Evolutionary conservation across 257 asterid species (phyloP), one percentile per base, ranked within the genome.

Genomic region (Euphrasia confusa): DNA sequence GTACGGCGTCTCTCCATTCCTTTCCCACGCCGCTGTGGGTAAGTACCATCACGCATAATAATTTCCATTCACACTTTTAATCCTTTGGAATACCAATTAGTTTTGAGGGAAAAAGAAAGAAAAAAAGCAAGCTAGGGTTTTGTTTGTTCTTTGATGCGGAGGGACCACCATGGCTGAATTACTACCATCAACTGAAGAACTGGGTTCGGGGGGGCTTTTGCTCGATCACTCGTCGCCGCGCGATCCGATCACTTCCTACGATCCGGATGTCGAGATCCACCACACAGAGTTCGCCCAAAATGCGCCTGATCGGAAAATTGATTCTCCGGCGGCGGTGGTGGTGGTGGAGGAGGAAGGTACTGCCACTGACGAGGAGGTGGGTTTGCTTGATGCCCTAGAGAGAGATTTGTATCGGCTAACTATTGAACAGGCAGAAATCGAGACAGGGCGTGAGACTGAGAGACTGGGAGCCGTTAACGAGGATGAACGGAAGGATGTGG

Each of bases 111-210:
- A 21, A 21, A 21, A 21, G 1, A 21, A 21, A 1, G 24, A 21
- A 21, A 4, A 61, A 61, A 35, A 39, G 40, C 72, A 32, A 70
- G 44, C 58, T 48, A 60, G 72, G 65, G 68, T 71, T 78, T 63
- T 58, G 13, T 68, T 63, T 61, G 33, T 44, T 37, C 21, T 47
- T 72, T 72, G 50, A 56, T 72, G 83, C 66, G 68, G 74, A 75
- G 77, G 68, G 66, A 67, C 74, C 73, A 58, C 66, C 67, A 76
- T 79, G 84, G 68, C 73, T 62, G 77, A 67, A 72, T 75, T 73
- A 71, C 71, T 71, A 30, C 44, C 75, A 58, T 69, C 79, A 58
- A 67, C 68, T 53, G 62, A 44, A 32, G 53, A 75, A 28, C 60
- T 58, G 54, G 79, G 77, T 60, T 37, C 69, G 58, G 78, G 74